phyloP scores from a whole-genome alignment of 805 yeast species.

The Saccharomycopsis oosterbeekiorum region DNA sequence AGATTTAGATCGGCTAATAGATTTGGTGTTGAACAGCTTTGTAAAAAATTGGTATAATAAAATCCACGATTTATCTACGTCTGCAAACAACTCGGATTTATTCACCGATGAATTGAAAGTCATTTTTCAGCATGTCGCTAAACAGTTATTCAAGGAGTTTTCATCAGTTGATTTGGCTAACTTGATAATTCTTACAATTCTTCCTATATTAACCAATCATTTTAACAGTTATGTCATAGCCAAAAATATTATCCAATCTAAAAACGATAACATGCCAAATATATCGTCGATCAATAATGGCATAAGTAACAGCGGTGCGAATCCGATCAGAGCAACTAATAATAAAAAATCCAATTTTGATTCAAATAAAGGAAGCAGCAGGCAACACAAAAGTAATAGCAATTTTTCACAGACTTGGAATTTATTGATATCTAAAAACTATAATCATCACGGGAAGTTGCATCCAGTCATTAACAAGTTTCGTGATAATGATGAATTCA shows the following conservation, averaged over 20 bases:
- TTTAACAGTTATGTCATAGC: slow-evolving; percentile 40
- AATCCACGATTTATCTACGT: slow-evolving; percentile 24
- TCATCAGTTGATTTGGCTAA: slow-evolving; percentile 41
- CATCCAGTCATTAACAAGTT: slow-evolving; percentile 38
- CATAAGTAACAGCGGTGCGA: background rate
- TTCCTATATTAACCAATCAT: slow-evolving; percentile 64
- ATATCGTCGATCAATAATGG: background rate
- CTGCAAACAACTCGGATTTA: slow-evolving; percentile 27
- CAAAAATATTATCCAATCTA: slow-evolving; percentile 21
- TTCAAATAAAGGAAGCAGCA: background rate
- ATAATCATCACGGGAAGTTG: slow-evolving; percentile 36
- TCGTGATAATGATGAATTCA: slow-evolving; percentile 17
- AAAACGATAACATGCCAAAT: background rate
- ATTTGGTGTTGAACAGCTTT: slow-evolving; percentile 41
- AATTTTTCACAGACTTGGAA: slow-evolving; percentile 22
- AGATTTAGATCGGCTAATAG: slow-evolving; percentile 40
- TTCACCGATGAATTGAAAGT: slow-evolving; percentile 35
- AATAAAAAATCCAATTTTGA: background rate
- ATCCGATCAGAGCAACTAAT: background rate
- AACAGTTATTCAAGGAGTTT: slow-evolving; percentile 34
- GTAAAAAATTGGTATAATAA: slow-evolving; percentile 43
- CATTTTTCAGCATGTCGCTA: slow-evolving; percentile 35
- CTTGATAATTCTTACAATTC: slow-evolving; percentile 43
- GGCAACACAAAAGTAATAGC: slow-evolving; percentile 26
- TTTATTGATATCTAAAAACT: slow-evolving; percentile 34